A percentile compares a stretch with the other conserved stretches of the same genome.
These are phyloP conservation scores for Penicillium taxi DNA, from an alignment of 495 filamentous ascomycete genomes.

Conservation along the genomic window DNA sequence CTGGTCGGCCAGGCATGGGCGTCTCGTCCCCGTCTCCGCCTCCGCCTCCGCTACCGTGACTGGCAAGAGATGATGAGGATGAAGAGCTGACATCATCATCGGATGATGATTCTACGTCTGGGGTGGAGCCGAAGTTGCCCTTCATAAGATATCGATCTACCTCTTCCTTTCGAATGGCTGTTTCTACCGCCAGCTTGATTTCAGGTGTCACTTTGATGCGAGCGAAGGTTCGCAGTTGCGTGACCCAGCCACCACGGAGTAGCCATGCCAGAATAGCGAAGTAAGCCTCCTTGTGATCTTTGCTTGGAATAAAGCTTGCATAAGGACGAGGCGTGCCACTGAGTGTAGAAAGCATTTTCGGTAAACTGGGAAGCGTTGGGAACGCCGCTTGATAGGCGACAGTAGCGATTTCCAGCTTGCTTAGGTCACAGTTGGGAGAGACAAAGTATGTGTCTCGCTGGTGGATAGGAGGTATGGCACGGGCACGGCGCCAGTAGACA, in stretches of 20 bases:
- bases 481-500: slow-evolving; percentile 88
- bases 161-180: slow-evolving; percentile 35
- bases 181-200: slow-evolving; percentile 43
- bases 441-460: slow-evolving; percentile 88
- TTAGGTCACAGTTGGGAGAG: slow-evolving; percentile 80
- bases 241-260: slow-evolving; percentile 85
- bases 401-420: slow-evolving; percentile 60
- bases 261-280: slow-evolving; percentile 89
- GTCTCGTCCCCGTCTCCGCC: too few relatives aligned
- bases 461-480: slow-evolving; percentile 85
- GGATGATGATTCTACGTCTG: slow-evolving; percentile 11
- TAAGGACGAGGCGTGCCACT: slow-evolving; percentile 71
- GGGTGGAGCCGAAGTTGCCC: slow-evolving; percentile 11
- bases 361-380: slow-evolving; percentile 68
- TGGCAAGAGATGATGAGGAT: slow-evolving; percentile 36
- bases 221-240: slow-evolving; percentile 79
- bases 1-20: slow-evolving; percentile 25
- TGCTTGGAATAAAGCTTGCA: slow-evolving; percentile 72
- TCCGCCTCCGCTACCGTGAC: slow-evolving; percentile 35
- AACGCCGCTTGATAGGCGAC: slow-evolving; percentile 68
- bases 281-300: slow-evolving; percentile 79
- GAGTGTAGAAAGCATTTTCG: slow-evolving; percentile 74
- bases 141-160: slow-evolving; percentile 37
- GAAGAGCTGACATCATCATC: slow-evolving; percentile 29
- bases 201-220: slow-evolving; percentile 56